Conservation (phyloP, 148 eudicot genomes). For the Chenopodium album region DNA sequence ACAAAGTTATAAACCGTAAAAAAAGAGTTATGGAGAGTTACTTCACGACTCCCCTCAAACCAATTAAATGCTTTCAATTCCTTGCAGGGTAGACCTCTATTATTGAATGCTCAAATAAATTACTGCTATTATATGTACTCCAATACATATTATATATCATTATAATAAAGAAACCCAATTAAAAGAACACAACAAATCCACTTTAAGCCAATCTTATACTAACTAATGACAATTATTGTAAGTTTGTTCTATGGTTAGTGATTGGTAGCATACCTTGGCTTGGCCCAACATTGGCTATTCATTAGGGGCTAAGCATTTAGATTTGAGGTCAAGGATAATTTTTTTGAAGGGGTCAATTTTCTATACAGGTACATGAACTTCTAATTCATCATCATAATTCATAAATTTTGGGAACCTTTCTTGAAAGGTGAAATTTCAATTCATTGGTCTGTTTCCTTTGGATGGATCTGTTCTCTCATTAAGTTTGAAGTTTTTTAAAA, state of each 20-base stretch:
- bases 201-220: not conserved
- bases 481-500: not conserved
- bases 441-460: conserved; percentile 2
- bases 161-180: not conserved
- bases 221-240: not conserved
- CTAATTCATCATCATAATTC: not conserved
- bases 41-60: not conserved
- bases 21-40: not conserved
- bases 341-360: not conserved
- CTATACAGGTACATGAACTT: not conserved
- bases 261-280: conserved; percentile 12
- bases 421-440: conserved; percentile 1
- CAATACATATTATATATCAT: not conserved
- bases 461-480: not conserved
- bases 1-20: not conserved
- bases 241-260: not conserved
- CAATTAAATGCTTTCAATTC: not conserved
- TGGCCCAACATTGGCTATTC: not conserved
- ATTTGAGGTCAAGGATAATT: not conserved
- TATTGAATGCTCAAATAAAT: conserved; percentile 1
- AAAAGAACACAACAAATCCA: conserved; percentile 3
- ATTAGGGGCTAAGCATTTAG: not conserved
- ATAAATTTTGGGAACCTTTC: not conserved
- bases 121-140: not conserved
- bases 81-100: not conserved